Base-by-base conservation (phyloP, 345 rosid species). In the Gossypioides kirkii region DNA sequence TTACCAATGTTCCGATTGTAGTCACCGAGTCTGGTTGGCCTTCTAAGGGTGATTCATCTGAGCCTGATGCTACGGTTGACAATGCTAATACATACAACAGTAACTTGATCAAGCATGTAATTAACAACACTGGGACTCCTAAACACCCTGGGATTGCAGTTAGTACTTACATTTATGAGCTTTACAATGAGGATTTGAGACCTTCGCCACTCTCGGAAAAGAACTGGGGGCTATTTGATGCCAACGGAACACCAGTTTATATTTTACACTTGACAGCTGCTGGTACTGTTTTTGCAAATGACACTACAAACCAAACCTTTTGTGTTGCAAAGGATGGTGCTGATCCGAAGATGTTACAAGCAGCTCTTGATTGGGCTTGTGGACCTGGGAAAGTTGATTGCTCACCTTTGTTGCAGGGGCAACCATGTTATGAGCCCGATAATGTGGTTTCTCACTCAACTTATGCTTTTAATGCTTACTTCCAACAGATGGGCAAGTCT, bases 371-470 rank as follows among this genome's bases (percentile, higher is more conserved):
- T 73, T 95, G 99, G 99, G 99, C 98, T 62, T 95, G 99, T 55
- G 99, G 99, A n/a, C 94, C 99, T 0, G 99, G 99, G 66, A 93
- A 86, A 80, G 97, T 90, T n/a, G 89, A 95, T 72, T 96, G 99
- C 83, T 85, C 96, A 0, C 75, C 76, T 9, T 47, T 96, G 78
- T 77, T 90, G 84, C 98, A 90, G 81, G 97, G 96, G 42, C 91
- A 88, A 64, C 79, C 84, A 1, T 96, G 99, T 53, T 91, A 96
- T 72, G 91, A 91, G 66, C 99, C 99, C 0, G 84, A 96, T 61
- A 86, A 87, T 71, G 96, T 91, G 64, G 80, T 85, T 73, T 73
- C 91, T 8, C 99, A 96, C 81, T 82, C 93, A 2, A 86, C 87
- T 2, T 96, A 86, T 75, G 99, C 99, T 77, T 96, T 91, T 85